phyloP scores from a whole-genome alignment of 139 green algal genomes.

The Klebsormidium nitens region DNA sequence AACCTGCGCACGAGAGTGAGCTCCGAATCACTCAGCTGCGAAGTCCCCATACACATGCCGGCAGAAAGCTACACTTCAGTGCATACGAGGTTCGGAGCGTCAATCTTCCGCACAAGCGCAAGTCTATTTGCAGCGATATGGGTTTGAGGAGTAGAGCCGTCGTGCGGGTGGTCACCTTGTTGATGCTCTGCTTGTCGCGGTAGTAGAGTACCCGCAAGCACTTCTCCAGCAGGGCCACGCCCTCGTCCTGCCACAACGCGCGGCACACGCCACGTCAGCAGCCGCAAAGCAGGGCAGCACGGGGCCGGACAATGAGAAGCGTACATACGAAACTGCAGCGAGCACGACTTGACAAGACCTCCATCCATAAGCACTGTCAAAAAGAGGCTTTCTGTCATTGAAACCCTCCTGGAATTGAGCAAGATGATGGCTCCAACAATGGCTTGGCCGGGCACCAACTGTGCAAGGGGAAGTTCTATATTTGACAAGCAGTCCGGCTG shows the following conservation, averaged over 20 bases:
- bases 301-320: no score
- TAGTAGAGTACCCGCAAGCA: constrained; percentile 91
- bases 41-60: not conserved
- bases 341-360: no score
- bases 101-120: not conserved
- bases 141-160: not conserved
- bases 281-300: no score
- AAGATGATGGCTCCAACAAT: no score
- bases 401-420: no score
- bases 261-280: no score
- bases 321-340: no score
- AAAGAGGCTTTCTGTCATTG: no score
- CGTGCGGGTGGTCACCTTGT: constrained; percentile 31
- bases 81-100: not conserved
- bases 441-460: no score
- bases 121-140: not conserved
- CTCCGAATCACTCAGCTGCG: not conserved
- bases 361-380: no score
- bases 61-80: not conserved
- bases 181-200: constrained; percentile 81
- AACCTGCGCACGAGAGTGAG: constrained; percentile 48
- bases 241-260: constrained; percentile 57
- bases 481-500: no score
- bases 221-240: constrained; percentile 72
- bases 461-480: no score